Evolutionary conservation across 805 yeast genomes (phyloP).

Genomic region (Monosporozyma solicola): DNA sequence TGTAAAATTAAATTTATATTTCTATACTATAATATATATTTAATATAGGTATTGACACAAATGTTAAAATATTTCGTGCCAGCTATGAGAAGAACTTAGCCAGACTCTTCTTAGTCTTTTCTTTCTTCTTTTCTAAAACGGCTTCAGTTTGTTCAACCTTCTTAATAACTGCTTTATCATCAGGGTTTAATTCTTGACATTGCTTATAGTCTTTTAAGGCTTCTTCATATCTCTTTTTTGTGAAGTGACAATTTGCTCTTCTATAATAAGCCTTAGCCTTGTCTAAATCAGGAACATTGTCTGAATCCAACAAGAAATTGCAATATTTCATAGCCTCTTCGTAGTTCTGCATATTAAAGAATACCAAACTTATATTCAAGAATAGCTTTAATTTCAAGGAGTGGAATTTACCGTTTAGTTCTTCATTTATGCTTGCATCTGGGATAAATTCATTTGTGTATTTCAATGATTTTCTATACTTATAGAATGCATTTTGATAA

Average conservation of each 20-base stretch:
- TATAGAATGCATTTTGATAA: conserved; percentile 44
- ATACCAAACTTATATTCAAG: conserved; percentile 48
- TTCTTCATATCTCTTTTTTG: conserved; percentile 38
- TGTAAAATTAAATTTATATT: conserved; percentile 15
- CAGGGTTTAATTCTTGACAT: conserved; percentile 38
- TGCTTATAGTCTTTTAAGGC: conserved; percentile 40
- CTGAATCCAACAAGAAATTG: conserved; percentile 47
- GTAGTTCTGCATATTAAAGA: conserved; percentile 42
- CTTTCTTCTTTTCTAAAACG: conserved; percentile 36
- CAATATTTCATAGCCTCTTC: conserved; percentile 46
- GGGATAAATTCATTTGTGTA: conserved; percentile 68
- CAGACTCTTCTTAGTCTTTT: conserved; percentile 44
- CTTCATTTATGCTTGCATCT: conserved; percentile 52
- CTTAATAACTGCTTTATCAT: conserved; percentile 40
- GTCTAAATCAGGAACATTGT: conserved; percentile 32
- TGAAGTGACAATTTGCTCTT: conserved; percentile 40
- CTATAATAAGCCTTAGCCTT: conserved; percentile 53
- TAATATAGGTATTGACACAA: neutral
- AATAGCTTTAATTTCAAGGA: conserved; percentile 36
- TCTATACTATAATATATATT: neutral
- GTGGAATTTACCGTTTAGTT: conserved; percentile 40
- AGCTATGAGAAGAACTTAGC: conserved; percentile 48
- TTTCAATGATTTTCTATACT: conserved; percentile 57
- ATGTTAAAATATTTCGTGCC: neutral
- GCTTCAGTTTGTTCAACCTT: conserved; percentile 38